Base-by-base conservation (phyloP, 257 asterid species). In the Thymus quinquecostatus region DNA sequence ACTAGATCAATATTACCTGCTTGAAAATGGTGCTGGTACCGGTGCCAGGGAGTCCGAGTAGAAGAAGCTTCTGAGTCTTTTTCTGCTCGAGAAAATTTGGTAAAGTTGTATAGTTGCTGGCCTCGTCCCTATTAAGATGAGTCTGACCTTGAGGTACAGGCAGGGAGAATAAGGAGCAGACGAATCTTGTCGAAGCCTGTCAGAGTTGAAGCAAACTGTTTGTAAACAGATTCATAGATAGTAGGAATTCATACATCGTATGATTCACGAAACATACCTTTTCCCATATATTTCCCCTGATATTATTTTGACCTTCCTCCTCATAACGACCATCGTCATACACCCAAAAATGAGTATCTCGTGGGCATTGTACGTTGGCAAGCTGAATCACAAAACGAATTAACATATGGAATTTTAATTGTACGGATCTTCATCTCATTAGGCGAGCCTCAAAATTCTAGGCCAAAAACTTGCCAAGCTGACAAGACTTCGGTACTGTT, bases 291-390 rank as follows among this genome's bases (percentile, higher is more conserved):
- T 94, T 91, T 66, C 98, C 98, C 81, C 96, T 79, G 79, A 94
- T 94, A 70, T 94, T 94, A 79, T 94, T 94, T 84, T 91, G 98
- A 54, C 98, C 98, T 91, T 94, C 98, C 78, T 94, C 97, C 84
- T 94, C 98, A 45, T 94, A 94, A 41, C 96, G 94, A 13, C 98
- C 98, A 77, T 94, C 98, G 77, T 94, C 96, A 73, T 94, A 94
- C 70, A 94, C 96, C 98, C 98, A 91, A 74, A 94, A 94, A 81
- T 94, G 98, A 66, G 98, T 94, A 78, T 94, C 97, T 56, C 98
- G 96, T 73, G 97, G 98, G 64, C 98, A 94, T 66, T 94, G 98
- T 74, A 91, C 97, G 11, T 86, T 87, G 59, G 97, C 98, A 66
- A 93, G 87, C 98, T 93, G 91, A 73, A 82, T 70, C 48, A 72